Evolutionary conservation across 2,329 filamentous ascomycete species (phyloP), one percentile per base, ranked within the genome.

Genomic region (Hymenoscyphus albidus): DNA sequence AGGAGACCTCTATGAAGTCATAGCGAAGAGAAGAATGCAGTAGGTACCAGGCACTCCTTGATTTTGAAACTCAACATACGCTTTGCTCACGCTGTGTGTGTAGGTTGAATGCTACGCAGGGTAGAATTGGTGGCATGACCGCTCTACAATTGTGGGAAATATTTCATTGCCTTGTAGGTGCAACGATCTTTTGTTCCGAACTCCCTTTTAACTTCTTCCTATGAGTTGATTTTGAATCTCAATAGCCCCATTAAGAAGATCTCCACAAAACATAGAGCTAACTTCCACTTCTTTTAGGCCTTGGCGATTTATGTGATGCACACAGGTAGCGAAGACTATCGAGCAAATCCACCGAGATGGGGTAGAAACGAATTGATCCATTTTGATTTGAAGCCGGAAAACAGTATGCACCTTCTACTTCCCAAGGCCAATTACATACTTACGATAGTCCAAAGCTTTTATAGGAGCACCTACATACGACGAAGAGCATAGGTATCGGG

Each of bases 341-440:
- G 18, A 14, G 22, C 12, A 13, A 16, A n/a, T 9, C 12, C 27
- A 57, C 4, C 3, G 16, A 32, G 54, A n/a, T 61, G 64, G 64
- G 31, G 61, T n/a, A 32, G 31, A 31, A 6, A 38, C 44, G 58
- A 68, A n/a, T 60, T 68, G 27, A 18, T 54, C 54, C 62, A 66
- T 60, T 65, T 68, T 38, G 64, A 68, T 58, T 7, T 67, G 13
- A 66, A 67, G 42, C 59, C 16, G 32, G 60, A 55, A 27, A 67
- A 65, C 22, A 48, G 63, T 62, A 62, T 38, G 58, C 22, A 38
- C 9, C n/a, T 5, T 22, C 12, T 54, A 22, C n/a, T 42, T 32
- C 16, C 27, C 27, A 2, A 16, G 13, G 39, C 55, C 44, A 22
- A 18, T 32, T n/a, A 32, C 32, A 18, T 32, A n/a, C 18, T 40